Percentiles rank a stretch among this genome's conserved stretches.
These are phyloP conservation scores for Kodamaea nitidulidarum DNA, from an alignment of 805 yeast genomes.

Conservation along the genomic window DNA sequence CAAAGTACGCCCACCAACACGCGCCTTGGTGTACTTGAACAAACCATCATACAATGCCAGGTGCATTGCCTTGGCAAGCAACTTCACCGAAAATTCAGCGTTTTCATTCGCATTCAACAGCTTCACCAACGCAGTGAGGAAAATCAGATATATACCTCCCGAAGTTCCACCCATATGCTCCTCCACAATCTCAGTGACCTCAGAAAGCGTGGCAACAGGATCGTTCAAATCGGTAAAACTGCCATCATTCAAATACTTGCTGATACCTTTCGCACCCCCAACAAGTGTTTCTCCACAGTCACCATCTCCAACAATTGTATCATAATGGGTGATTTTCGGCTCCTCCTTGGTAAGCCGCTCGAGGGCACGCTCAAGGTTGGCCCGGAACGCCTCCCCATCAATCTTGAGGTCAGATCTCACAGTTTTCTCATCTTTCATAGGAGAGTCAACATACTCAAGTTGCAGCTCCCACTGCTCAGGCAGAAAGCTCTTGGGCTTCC, in stretches of 20 bases:
- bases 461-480: constrained; percentile 26
- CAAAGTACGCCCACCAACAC: constrained; percentile 84
- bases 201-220: constrained; percentile 57
- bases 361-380: constrained; percentile 45
- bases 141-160: constrained; percentile 89
- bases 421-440: constrained; percentile 21
- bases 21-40: constrained; percentile 82
- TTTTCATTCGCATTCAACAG: constrained; percentile 37
- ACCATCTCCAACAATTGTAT: constrained; percentile 92
- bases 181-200: constrained; percentile 79
- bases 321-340: constrained; percentile 79
- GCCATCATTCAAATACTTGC: constrained; percentile 34
- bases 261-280: constrained; percentile 73
- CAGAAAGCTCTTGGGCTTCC: constrained; percentile 51
- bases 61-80: constrained; percentile 47
- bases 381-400: constrained; percentile 44
- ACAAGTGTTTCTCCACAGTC: constrained; percentile 93
- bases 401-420: constrained; percentile 27
- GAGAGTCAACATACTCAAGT: constrained; percentile 24
- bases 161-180: constrained; percentile 97
- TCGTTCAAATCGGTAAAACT: constrained; percentile 28
- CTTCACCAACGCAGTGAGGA: constrained; percentile 68
- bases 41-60: constrained; percentile 64
- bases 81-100: constrained; percentile 14
- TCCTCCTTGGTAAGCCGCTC: constrained; percentile 41